These are phyloP conservation scores for Scheffersomyces quercinus DNA, from an alignment of 1,139 yeast genomes.

Conservation along the genomic window DNA sequence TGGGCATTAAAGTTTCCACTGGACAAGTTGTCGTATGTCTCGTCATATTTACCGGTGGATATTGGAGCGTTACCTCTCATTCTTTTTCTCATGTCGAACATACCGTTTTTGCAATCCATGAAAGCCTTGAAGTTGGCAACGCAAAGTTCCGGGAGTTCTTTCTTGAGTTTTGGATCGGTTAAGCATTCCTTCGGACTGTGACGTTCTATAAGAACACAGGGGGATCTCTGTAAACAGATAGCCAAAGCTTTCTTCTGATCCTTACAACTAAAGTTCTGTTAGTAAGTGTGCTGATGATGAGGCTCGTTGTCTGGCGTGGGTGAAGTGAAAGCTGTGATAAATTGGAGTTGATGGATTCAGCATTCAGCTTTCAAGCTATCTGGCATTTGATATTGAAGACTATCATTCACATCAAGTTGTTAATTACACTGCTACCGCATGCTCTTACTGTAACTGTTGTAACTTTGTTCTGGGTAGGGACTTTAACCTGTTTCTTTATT, in stretches of 20 bases:
- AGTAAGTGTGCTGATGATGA: no score
- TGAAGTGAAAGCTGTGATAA: no score
- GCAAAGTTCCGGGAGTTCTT: slow-evolving; percentile 84
- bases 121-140: slow-evolving; percentile 82
- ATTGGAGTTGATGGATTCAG: no score
- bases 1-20: slow-evolving; percentile 78
- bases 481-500: no score
- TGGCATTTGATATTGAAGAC: no score
- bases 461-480: no score
- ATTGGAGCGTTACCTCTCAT: slow-evolving; percentile 93
- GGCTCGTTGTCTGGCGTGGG: slow-evolving; percentile 9
- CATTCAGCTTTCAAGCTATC: no score
- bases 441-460: no score
- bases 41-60: slow-evolving; percentile 90
- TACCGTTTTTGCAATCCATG: slow-evolving; percentile 83
- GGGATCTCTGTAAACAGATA: slow-evolving; percentile 91
- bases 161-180: slow-evolving; percentile 73
- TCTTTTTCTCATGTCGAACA: slow-evolving; percentile 86
- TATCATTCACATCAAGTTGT: no score
- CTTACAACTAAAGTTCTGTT: slow-evolving; percentile 60
- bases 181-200: slow-evolving; percentile 89
- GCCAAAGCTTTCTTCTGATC: slow-evolving; percentile 94
- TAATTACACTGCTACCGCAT: no score
- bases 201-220: slow-evolving; percentile 89
- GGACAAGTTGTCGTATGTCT: slow-evolving; percentile 75